Evolutionary conservation across 2,329 filamentous ascomycete genomes (phyloP).

Genomic region (Xylaria sp.): DNA sequence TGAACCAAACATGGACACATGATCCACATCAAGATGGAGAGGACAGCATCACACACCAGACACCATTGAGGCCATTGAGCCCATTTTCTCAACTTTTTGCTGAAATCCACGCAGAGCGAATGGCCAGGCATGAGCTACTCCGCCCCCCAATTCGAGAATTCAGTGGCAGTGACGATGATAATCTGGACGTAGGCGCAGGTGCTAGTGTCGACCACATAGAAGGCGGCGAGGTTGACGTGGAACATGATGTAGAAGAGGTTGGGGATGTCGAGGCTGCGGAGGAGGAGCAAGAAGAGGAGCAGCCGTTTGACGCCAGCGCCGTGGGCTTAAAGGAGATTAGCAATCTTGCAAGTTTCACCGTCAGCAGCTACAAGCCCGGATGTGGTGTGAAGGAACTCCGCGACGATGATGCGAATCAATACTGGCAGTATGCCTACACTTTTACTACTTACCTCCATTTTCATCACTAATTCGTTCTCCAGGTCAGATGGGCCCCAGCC

Average conservation of each 20-base stretch:
- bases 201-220: conserved; percentile 42
- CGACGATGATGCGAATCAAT: conserved; percentile 75
- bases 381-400: conserved; percentile 81
- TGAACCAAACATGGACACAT: conserved; percentile 11
- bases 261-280: conserved; percentile 48
- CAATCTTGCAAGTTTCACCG: conserved; percentile 83
- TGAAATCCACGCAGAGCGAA: conserved; percentile 29
- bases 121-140: background rate
- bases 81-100: conserved; percentile 29
- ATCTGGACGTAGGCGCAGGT: conserved; percentile 48
- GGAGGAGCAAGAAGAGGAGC: conserved; percentile 54
- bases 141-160: conserved; percentile 21
- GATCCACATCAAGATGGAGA: conserved; percentile 19
- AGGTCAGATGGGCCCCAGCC: conserved; percentile 87
- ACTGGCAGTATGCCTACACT: conserved; percentile 76
- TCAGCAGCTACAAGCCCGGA: conserved; percentile 82
- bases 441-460: background rate
- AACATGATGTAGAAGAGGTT: conserved; percentile 46
- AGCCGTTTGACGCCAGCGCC: conserved; percentile 62
- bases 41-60: background rate
- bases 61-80: conserved; percentile 12
- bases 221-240: conserved; percentile 47
- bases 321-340: conserved; percentile 82
- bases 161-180: conserved; percentile 33
- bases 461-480: conserved; percentile 7